Evolutionary conservation across 2,329 filamentous ascomycete species (phyloP).

Genomic region (Xylogone sp.): DNA sequence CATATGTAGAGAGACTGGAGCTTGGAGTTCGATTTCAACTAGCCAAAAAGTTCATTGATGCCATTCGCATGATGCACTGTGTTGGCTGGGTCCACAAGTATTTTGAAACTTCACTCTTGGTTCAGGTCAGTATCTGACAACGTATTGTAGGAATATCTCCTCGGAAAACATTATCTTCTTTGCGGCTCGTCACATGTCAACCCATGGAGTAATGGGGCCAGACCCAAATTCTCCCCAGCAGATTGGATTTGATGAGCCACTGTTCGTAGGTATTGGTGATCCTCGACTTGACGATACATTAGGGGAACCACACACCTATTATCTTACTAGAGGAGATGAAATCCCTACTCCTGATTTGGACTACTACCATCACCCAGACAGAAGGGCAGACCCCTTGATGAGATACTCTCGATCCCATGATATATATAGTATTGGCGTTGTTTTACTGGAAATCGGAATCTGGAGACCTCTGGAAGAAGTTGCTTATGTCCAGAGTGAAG

Average conservation of each 20-base stretch:
- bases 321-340: slow-evolving; percentile 35
- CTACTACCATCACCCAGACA: slow-evolving; percentile 24
- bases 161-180: slow-evolving; percentile 39
- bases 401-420: slow-evolving; percentile 35
- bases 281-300: slow-evolving; percentile 29
- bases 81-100: slow-evolving; percentile 50
- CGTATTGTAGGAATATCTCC: slow-evolving; percentile 21
- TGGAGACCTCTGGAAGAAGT: slow-evolving; percentile 38
- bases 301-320: slow-evolving; percentile 24
- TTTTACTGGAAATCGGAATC: slow-evolving; percentile 48
- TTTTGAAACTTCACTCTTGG: slow-evolving; percentile 9
- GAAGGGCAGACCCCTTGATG: slow-evolving; percentile 13
- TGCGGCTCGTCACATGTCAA: slow-evolving; percentile 32
- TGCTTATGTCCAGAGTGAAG: slow-evolving; percentile 16
- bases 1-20: slow-evolving; percentile 28
- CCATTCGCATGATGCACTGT: slow-evolving; percentile 46
- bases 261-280: slow-evolving; percentile 36
- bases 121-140: background rate
- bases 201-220: slow-evolving; percentile 28
- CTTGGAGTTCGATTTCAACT: slow-evolving; percentile 39
- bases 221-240: slow-evolving; percentile 25
- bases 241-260: slow-evolving; percentile 24
- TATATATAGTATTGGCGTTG: slow-evolving; percentile 44
- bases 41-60: slow-evolving; percentile 38
- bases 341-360: slow-evolving; percentile 29